Evolutionary conservation across 78 protist species (phyloP), one percentile per base, ranked within the genome.

Genomic region (Pigoraptor vietnamica): DNA sequence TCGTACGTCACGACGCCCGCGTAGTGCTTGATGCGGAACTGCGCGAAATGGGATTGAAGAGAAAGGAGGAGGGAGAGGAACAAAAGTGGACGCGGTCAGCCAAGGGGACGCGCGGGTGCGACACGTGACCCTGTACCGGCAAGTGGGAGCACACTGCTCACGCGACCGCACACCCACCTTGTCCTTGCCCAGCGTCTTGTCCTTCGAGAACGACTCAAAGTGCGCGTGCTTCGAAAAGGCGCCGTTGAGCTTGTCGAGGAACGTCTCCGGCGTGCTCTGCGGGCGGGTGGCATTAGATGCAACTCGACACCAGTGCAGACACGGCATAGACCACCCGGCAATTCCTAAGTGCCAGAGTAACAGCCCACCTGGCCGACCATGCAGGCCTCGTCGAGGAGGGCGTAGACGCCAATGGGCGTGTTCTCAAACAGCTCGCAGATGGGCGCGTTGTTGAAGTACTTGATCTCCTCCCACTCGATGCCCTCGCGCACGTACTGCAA

Each of bases 21-120:
- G 38, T 40, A 88, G 90, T 88, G 90, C 67, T 48, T 48, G 67
- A 48, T 48, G 67, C 67, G 67, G 67, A 48, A 48, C 67, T 48
- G 67, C 67, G 67, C n/a, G n/a, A n/a, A n/a, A n/a, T n/a, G n/a
- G n/a, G n/a, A n/a, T n/a, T n/a, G n/a, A n/a, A n/a, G n/a, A n/a
- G n/a, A n/a, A n/a, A n/a, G n/a, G n/a, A n/a, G n/a, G n/a, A n/a
- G n/a, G n/a, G n/a, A n/a, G n/a, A n/a, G n/a, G n/a, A n/a, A n/a
- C n/a, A n/a, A n/a, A n/a, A n/a, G n/a, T n/a, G n/a, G n/a, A n/a
- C n/a, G n/a, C n/a, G n/a, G n/a, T n/a, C n/a, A n/a, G n/a, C n/a
- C n/a, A n/a, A n/a, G n/a, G n/a, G n/a, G n/a, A n/a, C n/a, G n/a
- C n/a, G n/a, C n/a, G n/a, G n/a, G n/a, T n/a, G n/a, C n/a, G n/a